Evolutionary conservation across 257 asterid genomes (phyloP).

Genomic region (Linderniella brevidens): DNA sequence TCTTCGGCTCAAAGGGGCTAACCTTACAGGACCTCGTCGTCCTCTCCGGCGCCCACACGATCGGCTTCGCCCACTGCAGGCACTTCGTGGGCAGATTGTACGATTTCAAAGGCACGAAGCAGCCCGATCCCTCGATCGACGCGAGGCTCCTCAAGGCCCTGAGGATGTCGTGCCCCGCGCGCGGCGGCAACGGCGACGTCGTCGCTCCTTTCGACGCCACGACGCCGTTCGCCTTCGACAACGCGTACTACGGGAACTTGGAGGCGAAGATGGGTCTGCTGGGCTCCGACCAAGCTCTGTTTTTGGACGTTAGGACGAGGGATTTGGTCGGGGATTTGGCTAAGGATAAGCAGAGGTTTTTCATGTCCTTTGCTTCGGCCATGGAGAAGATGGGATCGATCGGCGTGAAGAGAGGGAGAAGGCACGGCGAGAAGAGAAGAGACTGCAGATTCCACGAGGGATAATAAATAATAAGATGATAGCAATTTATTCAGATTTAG

Average conservation of each 20-base stretch:
- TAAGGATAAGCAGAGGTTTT: slow-evolving; percentile 51
- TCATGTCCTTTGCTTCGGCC: slow-evolving; percentile 55
- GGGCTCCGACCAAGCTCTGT: slow-evolving; percentile 59
- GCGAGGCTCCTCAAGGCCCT: slow-evolving; percentile 69
- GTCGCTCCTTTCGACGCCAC: slow-evolving; percentile 90
- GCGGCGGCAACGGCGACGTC: slow-evolving; percentile 59
- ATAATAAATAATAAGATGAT: slow-evolving; percentile 8
- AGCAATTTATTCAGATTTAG: slow-evolving; percentile 1
- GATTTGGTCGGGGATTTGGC: slow-evolving; percentile 58
- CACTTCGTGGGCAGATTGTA: slow-evolving; percentile 55
- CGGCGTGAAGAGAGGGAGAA: slow-evolving; percentile 69
- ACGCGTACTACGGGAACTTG: slow-evolving; percentile 77
- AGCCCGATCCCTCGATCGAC: slow-evolving; percentile 58
- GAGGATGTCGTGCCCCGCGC: slow-evolving; percentile 67
- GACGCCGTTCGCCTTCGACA: slow-evolving; percentile 75
- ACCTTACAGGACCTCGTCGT: slow-evolving; percentile 54
- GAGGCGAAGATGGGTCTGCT: slow-evolving; percentile 65
- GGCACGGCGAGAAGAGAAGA: slow-evolving; percentile 71
- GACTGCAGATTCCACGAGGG: slow-evolving; percentile 42
- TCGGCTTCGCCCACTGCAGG: slow-evolving; percentile 84
- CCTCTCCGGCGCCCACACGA: slow-evolving; percentile 89
- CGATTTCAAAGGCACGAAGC: slow-evolving; percentile 39
- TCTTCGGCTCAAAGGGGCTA: slow-evolving; percentile 68
- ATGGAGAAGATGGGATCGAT: slow-evolving; percentile 95
- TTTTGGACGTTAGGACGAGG: slow-evolving; percentile 65